A percentile compares a stretch with the other conserved stretches of the same genome.
These are phyloP conservation scores for Zymoseptoria brevis DNA, from an alignment of 2,329 filamentous ascomycete species.

Conservation along the genomic window DNA sequence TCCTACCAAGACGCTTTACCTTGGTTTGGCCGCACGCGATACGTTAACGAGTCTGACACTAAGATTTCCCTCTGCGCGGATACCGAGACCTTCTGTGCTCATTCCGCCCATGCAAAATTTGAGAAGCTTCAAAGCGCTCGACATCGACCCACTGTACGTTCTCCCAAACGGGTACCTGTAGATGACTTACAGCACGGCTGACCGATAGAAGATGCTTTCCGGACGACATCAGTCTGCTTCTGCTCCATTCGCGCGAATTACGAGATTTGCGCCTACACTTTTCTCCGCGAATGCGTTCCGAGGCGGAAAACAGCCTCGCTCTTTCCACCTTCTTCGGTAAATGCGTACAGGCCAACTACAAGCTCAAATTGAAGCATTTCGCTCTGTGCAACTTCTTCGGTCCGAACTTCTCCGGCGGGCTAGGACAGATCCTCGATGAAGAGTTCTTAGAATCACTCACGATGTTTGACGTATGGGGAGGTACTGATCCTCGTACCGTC, in stretches of 20 bases:
- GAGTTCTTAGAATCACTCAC: conserved; percentile 41
- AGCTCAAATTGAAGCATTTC: conserved; percentile 43
- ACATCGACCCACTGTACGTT: conserved; percentile 54
- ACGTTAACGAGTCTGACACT: conserved; percentile 48
- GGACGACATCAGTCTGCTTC: conserved; percentile 52
- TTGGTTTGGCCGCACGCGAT: conserved; percentile 44
- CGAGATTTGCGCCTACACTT: conserved; percentile 51
- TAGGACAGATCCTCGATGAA: conserved; percentile 40
- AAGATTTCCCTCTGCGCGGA: conserved; percentile 48
- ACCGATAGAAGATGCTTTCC: conserved; percentile 36
- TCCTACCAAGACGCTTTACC: conserved; percentile 51
- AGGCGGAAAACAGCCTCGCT: conserved; percentile 49
- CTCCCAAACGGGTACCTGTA: not conserved
- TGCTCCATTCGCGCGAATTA: conserved; percentile 47
- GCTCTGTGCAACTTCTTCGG: conserved; percentile 53
- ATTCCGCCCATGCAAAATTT: conserved; percentile 52
- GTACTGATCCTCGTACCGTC: conserved; percentile 34
- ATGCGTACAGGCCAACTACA: conserved; percentile 41
- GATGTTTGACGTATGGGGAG: conserved; percentile 46
- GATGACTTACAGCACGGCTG: not conserved
- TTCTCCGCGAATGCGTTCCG: conserved; percentile 53
- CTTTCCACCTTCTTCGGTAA: conserved; percentile 50
- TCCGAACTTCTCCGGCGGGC: conserved; percentile 38
- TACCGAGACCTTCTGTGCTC: conserved; percentile 49
- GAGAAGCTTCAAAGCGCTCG: conserved; percentile 45